Conservation (phyloP, 31 red algal species). For the Asparagopsis taxiformis region DNA sequence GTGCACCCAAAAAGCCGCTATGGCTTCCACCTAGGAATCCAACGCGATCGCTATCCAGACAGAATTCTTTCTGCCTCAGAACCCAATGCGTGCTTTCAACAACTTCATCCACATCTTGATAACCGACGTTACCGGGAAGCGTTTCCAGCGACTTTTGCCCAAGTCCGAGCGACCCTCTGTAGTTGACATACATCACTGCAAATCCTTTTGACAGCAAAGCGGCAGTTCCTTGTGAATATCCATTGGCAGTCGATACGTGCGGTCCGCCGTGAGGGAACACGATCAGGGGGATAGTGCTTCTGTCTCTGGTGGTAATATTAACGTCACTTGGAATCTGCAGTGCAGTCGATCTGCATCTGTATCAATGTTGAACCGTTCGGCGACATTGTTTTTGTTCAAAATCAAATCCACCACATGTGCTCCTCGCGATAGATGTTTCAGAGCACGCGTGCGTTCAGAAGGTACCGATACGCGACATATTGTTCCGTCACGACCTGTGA, state of each 20-base stretch:
- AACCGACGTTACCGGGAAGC: conserved; percentile 72
- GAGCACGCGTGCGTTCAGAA: conserved; percentile 2
- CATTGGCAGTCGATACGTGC: conserved; percentile 67
- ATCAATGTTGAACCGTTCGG: not conserved
- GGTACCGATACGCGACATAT: not conserved
- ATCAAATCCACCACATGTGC: conserved; percentile 13
- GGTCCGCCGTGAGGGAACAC: conserved; percentile 91
- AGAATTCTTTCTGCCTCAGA: conserved; percentile 6
- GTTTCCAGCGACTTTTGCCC: conserved; percentile 65
- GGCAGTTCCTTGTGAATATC: conserved; percentile 55
- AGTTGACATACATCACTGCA: conserved; percentile 89
- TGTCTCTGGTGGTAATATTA: conserved; percentile 24
- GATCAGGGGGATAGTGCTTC: conserved; percentile 29
- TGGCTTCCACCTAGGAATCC: conserved; percentile 91
- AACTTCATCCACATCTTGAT: conserved; percentile 87
- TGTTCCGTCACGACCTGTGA: not conserved
- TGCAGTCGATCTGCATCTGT: conserved; percentile 7
- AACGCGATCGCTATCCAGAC: conserved; percentile 27
- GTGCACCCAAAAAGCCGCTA: conserved; percentile 92
- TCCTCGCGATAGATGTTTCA: not conserved
- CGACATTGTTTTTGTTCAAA: not conserved
- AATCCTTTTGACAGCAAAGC: conserved; percentile 58
- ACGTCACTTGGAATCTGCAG: conserved; percentile 57
- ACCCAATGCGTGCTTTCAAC: conserved; percentile 68
- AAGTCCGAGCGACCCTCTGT: conserved; percentile 79